These are phyloP conservation scores for Nematocida major DNA, from an alignment of 371 early-diverging fungal species.

Conservation along the genomic window DNA sequence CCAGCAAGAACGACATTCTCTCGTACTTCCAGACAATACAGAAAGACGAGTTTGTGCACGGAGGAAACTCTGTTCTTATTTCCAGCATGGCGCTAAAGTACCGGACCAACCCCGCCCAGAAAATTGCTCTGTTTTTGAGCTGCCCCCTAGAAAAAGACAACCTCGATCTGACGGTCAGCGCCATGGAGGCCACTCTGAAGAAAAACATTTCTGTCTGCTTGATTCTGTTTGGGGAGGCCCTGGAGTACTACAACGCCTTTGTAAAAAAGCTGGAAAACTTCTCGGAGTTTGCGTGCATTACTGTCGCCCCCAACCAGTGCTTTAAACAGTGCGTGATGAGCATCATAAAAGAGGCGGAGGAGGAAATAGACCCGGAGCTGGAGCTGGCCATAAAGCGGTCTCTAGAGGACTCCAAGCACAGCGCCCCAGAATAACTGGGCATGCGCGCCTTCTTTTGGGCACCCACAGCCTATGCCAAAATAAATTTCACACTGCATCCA, in stretches of 20 bases:
- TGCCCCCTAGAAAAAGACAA: conserved; percentile 27
- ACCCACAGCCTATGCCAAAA: too few species aligned
- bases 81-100: conserved; percentile 49
- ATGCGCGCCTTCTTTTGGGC: too few species aligned
- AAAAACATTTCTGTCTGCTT: conserved; percentile 87
- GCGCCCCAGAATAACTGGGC: conserved; percentile 38
- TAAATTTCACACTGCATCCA: too few species aligned
- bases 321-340: conserved; percentile 25
- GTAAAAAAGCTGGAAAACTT: conserved; percentile 23
- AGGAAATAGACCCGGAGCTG: conserved; percentile 49
- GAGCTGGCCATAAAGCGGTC: conserved; percentile 42
- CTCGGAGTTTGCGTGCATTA: conserved; percentile 26
- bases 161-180: conserved; percentile 69
- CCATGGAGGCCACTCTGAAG: conserved; percentile 84
- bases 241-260: conserved; percentile 65
- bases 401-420: conserved; percentile 35
- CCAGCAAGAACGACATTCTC: conserved; percentile 23
- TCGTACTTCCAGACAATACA: conserved; percentile 17
- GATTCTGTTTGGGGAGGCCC: conserved; percentile 87
- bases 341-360: conserved; percentile 11
- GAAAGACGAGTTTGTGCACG: conserved; percentile 12
- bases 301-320: conserved; percentile 7
- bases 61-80: conserved; percentile 13
- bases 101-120: conserved; percentile 36
- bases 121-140: conserved; percentile 30